phyloP scores from a whole-genome alignment of 129 eudicot genomes.

The Flaveria sonorensis region DNA sequence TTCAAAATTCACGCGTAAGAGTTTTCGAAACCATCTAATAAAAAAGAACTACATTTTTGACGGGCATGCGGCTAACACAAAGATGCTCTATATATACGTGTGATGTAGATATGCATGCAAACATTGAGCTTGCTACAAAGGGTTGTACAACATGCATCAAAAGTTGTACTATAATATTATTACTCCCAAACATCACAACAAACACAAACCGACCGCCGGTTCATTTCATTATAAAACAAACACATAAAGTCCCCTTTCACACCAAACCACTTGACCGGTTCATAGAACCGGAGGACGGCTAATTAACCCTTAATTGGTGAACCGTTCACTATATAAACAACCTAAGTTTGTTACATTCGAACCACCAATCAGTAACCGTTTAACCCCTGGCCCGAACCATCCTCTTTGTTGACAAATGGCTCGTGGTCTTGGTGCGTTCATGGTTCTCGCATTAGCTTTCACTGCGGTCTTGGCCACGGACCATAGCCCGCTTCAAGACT shows the following conservation, averaged over 20 bases:
- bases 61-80: constrained; percentile 21
- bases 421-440: background rate
- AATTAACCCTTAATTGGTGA: constrained; percentile 5
- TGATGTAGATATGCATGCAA: constrained; percentile 28
- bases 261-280: background rate
- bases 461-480: constrained; percentile 32
- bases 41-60: background rate
- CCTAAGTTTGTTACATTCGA: background rate
- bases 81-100: constrained; percentile 14
- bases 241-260: constrained; percentile 3
- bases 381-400: background rate
- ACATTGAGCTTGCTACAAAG: constrained; percentile 1
- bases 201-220: constrained; percentile 22
- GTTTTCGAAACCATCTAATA: no score
- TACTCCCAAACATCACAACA: constrained; percentile 3
- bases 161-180: background rate
- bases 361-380: constrained; percentile 5
- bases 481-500: constrained; percentile 54
- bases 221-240: constrained; percentile 20
- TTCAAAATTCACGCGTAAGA: no score
- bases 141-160: constrained; percentile 17
- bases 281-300: constrained; percentile 28
- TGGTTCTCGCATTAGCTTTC: constrained; percentile 27
- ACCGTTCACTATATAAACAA: constrained; percentile 31
- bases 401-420: constrained; percentile 9